Conservation (phyloP, 352 stramenopile genomes). For the Globisporangium camurandrum region DNA sequence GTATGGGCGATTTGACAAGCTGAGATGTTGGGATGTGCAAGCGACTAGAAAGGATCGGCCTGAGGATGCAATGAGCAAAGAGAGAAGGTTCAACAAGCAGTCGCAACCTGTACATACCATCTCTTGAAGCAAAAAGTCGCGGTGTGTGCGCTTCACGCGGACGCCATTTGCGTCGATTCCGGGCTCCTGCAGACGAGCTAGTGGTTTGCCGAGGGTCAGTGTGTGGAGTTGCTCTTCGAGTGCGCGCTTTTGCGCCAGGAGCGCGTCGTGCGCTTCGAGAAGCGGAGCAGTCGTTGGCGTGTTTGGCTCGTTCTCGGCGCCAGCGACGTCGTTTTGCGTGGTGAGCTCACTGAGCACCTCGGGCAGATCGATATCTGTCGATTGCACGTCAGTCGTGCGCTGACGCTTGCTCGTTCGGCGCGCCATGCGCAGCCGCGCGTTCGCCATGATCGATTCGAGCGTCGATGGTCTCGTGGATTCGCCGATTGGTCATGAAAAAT, state of each 20-base stretch:
- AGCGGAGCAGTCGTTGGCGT: constrained; percentile 13
- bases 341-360: constrained; percentile 24
- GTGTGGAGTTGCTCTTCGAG: constrained; percentile 31
- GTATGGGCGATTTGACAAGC: too few relatives aligned
- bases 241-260: constrained; percentile 30
- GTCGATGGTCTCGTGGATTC: background rate
- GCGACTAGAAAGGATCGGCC: background rate
- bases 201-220: constrained; percentile 41
- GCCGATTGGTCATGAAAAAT: background rate
- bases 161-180: constrained; percentile 31
- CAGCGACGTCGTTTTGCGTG: background rate
- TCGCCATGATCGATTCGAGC: constrained; percentile 33
- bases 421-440: constrained; percentile 64
- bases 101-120: constrained; percentile 31
- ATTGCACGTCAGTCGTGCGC: constrained; percentile 15
- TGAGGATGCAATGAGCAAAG: background rate
- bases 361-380: background rate
- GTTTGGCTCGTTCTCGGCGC: constrained; percentile 8
- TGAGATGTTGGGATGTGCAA: background rate
- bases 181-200: constrained; percentile 23
- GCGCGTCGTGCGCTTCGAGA: constrained; percentile 18
- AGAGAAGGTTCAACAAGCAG: background rate
- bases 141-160: constrained; percentile 35
- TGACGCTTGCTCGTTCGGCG: constrained; percentile 25
- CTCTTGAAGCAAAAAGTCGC: constrained; percentile 76